Evolutionary conservation across 1,139 yeast genomes (phyloP), one percentile per base, ranked within the genome.

Genomic region (Hemisphaericaspora xylanilytica): DNA sequence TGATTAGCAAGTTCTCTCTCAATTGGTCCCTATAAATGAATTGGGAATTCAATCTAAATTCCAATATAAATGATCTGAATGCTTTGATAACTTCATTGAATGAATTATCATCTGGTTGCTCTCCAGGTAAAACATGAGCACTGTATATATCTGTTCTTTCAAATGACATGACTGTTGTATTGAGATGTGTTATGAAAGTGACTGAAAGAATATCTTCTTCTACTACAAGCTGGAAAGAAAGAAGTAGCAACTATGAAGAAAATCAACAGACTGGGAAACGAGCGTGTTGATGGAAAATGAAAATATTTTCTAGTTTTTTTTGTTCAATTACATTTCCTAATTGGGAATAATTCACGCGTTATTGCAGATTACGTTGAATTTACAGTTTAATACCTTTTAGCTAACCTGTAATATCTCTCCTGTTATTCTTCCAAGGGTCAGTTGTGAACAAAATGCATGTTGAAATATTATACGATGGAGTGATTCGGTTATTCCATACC

Each of bases 11-110:
- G 59, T 90, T 89, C 53, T 89, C 96, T 51, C 97, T 74, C 40
- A 94, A 71, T 59, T 90, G 97, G 52, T 89, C 96, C 70, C 98
- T 74, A 68, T 94, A 94, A 32, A 89, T 70, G 62, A 86, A 92
- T 58, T 81, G 84, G 41, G 87, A 78, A 54, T 86, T 85, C 47
- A 87, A 73, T 64, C 95, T 78, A 59, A 87, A 94, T 59, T 90
- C 96, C 43, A 89, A 72, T 35, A 94, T 76, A 59, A 94, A 94
- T 48, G 80, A 73, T 47, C 84, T 79, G 70, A 92, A 89, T 14
- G 90, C 87, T 49, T 80, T 78, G 55, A 84, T 81, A 49, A 88
- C 75, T 59, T 87, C 96, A 42, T 85, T 78, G 61, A 80, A 79
- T 29, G 87, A 73, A 48, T 78, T 81, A 45, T 82, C 87, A 35